These are phyloP conservation scores for Mortierella hygrophila DNA, from an alignment of 192 early-diverging fungal species.

Conservation along the genomic window DNA sequence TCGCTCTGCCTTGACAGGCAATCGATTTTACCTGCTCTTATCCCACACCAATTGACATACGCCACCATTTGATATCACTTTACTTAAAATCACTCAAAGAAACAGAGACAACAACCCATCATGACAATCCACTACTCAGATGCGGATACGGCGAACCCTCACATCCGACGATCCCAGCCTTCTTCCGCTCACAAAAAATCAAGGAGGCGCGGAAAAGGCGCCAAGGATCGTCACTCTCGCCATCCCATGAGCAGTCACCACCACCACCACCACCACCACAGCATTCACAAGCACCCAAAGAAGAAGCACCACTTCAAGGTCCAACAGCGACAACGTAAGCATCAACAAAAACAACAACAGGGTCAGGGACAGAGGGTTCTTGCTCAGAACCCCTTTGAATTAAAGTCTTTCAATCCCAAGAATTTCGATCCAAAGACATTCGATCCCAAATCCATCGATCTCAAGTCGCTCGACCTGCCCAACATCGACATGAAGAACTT, in stretches of 20 bases:
- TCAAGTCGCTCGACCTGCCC: neutral
- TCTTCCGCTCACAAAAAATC: neutral
- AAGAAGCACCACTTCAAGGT: neutral
- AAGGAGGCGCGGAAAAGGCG: neutral
- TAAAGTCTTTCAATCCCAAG: neutral
- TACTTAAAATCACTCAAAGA: neutral
- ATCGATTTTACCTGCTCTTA: neutral
- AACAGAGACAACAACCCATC: neutral
- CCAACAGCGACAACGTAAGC: neutral
- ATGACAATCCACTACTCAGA: neutral
- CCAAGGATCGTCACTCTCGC: neutral
- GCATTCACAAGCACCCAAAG: neutral
- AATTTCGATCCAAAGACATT: conserved; percentile 3
- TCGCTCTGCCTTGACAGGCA: neutral
- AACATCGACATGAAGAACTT: conserved; percentile 5
- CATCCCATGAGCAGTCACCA: neutral
- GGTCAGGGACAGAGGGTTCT: neutral
- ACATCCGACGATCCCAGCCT: neutral
- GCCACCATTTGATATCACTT: neutral
- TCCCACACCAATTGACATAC: neutral
- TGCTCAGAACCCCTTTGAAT: neutral
- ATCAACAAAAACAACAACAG: neutral
- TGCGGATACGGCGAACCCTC: neutral
- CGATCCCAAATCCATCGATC: conserved; percentile 6
- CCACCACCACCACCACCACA: conserved; percentile 10